phyloP scores from a whole-genome alignment of 179 eudicot species.

The Corrigiola litoralis region DNA sequence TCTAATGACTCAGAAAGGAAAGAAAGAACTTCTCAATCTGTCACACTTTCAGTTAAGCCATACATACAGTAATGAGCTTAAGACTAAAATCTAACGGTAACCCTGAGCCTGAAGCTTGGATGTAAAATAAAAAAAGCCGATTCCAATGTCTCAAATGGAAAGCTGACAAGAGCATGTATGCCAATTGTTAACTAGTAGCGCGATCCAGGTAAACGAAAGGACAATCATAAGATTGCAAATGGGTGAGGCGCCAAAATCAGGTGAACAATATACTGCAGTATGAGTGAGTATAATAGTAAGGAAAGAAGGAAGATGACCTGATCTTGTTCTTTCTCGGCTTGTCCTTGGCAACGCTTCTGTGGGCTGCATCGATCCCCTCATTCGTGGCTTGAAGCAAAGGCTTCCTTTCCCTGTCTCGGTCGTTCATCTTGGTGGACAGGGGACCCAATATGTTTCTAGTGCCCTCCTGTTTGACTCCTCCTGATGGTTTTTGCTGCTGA shows the following conservation, averaged over 20 bases:
- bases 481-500: neutral
- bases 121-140: no score
- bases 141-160: neutral
- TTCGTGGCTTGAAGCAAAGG: slow-evolving; percentile 45
- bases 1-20: neutral
- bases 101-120: no score
- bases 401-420: slow-evolving; percentile 44
- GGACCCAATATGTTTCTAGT: neutral
- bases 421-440: slow-evolving; percentile 9
- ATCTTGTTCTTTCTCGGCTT: slow-evolving; percentile 37
- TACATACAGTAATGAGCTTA: no score
- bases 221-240: no score
- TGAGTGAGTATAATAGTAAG: neutral
- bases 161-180: neutral
- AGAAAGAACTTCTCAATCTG: neutral
- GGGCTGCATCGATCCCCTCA: slow-evolving; percentile 1
- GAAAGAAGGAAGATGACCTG: neutral
- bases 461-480: neutral
- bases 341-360: slow-evolving; percentile 28
- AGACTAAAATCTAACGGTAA: no score
- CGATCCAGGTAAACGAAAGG: no score
- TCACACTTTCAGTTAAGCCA: no score
- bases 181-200: no score
- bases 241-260: no score
- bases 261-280: neutral